These are phyloP conservation scores for Metarhizium humberi DNA, from an alignment of 2,329 filamentous ascomycete genomes.

Conservation along the genomic window DNA sequence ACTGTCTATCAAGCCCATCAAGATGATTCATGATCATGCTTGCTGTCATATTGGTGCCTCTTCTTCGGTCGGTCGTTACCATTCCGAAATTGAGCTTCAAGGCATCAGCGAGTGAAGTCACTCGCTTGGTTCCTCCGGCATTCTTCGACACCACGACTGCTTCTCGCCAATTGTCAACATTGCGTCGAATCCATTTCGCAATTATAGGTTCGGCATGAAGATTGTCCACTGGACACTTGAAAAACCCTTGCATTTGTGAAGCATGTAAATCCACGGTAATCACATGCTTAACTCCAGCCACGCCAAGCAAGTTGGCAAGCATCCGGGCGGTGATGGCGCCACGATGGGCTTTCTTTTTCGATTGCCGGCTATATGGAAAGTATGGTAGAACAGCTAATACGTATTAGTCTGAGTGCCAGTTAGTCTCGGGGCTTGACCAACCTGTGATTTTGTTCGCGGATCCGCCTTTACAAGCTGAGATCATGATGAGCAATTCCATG, in stretches of 20 bases:
- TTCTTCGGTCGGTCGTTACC: constrained; percentile 74
- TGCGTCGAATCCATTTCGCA: constrained; percentile 87
- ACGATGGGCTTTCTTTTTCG: constrained; percentile 96
- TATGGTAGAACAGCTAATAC: constrained; percentile 73
- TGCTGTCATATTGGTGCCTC: constrained; percentile 61
- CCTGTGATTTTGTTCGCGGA: constrained; percentile 95
- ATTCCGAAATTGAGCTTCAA: constrained; percentile 97
- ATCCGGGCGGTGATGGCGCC: constrained; percentile 95
- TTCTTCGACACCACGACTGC: constrained; percentile 98
- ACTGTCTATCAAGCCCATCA: constrained; percentile 46
- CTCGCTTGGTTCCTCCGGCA: constrained; percentile 90
- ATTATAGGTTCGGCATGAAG: constrained; percentile 92
- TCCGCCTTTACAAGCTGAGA: constrained; percentile 94
- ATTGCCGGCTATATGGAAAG: constrained; percentile 98
- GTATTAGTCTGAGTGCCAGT: constrained; percentile 4
- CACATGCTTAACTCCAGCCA: constrained; percentile 94
- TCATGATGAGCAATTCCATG: constrained; percentile 99
- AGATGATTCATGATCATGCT: constrained; percentile 69
- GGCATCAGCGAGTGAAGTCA: constrained; percentile 90
- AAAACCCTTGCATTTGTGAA: constrained; percentile 99
- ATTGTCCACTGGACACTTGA: constrained; percentile 95
- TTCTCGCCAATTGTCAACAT: constrained; percentile 79
- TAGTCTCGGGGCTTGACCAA: constrained; percentile 33
- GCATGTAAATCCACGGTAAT: constrained; percentile 95
- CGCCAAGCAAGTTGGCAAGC: constrained; percentile 87